Conservation (phyloP, 1,139 yeast genomes). For the Suhomyces bolitotheri region DNA sequence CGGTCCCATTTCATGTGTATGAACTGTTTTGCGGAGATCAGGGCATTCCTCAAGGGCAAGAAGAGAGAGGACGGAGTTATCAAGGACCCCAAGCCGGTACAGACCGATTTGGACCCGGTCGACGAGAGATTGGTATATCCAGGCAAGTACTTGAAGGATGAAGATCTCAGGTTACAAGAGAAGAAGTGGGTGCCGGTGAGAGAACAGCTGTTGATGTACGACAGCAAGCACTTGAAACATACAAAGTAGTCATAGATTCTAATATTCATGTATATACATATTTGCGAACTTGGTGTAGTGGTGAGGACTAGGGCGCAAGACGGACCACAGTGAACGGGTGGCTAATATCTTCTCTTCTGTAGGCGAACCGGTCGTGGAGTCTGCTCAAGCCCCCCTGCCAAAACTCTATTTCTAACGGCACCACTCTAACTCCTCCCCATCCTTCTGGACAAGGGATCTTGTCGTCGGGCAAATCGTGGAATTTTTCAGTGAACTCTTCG, state of each 20-base stretch:
- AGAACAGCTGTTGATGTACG: slow-evolving; percentile 36
- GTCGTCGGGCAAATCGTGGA: slow-evolving; percentile 54
- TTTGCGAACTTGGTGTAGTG: too few species aligned
- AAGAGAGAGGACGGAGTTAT: slow-evolving; percentile 29
- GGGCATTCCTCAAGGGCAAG: slow-evolving; percentile 62
- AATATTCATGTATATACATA: slow-evolving; percentile 7
- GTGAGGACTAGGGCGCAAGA: slow-evolving; percentile 75
- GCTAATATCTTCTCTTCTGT: slow-evolving; percentile 52
- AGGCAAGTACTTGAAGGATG: slow-evolving; percentile 54
- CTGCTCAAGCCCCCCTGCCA: slow-evolving; percentile 96
- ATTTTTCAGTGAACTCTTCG: slow-evolving; percentile 53
- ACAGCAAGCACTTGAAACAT: slow-evolving; percentile 26
- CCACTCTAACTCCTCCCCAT: slow-evolving; percentile 93
- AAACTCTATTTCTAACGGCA: slow-evolving; percentile 89
- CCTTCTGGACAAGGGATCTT: slow-evolving; percentile 85
- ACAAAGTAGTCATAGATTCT: slow-evolving; percentile 16
- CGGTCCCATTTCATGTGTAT: slow-evolving; percentile 89
- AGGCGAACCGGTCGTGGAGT: slow-evolving; percentile 87
- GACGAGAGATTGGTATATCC: slow-evolving; percentile 76
- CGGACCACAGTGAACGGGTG: slow-evolving; percentile 65
- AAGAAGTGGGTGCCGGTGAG: slow-evolving; percentile 65
- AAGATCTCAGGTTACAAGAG: slow-evolving; percentile 44
- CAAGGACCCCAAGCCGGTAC: slow-evolving; percentile 38
- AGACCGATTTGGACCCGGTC: slow-evolving; percentile 56
- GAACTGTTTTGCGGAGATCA: slow-evolving; percentile 86